A percentile compares a stretch with the other conserved stretches of the same genome.
Conservation (phyloP, 805 yeast species). For the Phaffomyces thermotolerans region DNA sequence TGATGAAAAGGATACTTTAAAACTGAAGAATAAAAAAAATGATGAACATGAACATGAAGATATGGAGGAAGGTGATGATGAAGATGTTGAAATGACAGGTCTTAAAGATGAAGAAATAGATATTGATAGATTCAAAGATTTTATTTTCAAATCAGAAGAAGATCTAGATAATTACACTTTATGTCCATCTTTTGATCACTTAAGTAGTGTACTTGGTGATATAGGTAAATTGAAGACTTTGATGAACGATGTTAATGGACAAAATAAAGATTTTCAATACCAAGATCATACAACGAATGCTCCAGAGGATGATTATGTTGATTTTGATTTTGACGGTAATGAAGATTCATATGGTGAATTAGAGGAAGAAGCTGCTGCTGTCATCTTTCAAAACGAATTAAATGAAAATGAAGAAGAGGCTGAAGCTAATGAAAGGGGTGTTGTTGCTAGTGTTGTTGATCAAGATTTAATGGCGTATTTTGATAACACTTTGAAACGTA, state of each 20-base stretch:
- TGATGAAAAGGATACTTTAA: conserved; percentile 7
- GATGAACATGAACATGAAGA: conserved; percentile 11
- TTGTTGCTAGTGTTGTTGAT: conserved; percentile 35
- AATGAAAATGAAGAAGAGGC: conserved; percentile 12
- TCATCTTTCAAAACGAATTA: conserved; percentile 16
- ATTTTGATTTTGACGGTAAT: conserved; percentile 16
- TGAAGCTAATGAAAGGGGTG: conserved; percentile 17
- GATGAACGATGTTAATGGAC: conserved; percentile 32
- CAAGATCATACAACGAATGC: conserved; percentile 12
- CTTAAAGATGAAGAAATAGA: conserved; percentile 26
- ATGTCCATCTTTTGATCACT: conserved; percentile 65
- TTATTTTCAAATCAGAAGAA: conserved; percentile 25
- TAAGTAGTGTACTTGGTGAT: conserved; percentile 52
- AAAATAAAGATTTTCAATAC: conserved; percentile 14
- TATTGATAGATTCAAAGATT: conserved; percentile 12
- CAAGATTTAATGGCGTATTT: conserved; percentile 72
- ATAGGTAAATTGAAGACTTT: conserved; percentile 43
- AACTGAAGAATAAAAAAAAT: not conserved
- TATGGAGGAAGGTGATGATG: conserved; percentile 27
- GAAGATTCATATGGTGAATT: conserved; percentile 19
- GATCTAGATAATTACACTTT: conserved; percentile 32
- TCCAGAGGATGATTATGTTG: conserved; percentile 12
- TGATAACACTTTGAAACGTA: conserved; percentile 58
- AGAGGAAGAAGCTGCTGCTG: conserved; percentile 20
- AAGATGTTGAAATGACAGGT: conserved; percentile 15